A percentile compares a stretch with the other conserved stretches of the same genome.
Conservation (phyloP, 176 grass and related monocot species). For the Cymbopogon citratus region DNA sequence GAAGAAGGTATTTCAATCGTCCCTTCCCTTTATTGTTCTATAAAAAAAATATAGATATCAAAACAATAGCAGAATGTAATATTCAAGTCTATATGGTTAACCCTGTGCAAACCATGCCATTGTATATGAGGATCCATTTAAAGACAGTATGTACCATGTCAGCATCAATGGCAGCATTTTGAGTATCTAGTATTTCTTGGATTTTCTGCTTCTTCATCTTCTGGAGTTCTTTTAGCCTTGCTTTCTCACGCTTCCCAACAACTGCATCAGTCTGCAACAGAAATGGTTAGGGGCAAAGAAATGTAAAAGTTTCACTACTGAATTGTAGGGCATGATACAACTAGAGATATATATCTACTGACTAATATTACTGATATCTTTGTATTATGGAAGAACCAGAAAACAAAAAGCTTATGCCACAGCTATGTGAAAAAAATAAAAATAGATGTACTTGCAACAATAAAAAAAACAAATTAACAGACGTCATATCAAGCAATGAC, state of each 20-base stretch:
- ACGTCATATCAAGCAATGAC: neutral
- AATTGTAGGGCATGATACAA: neutral
- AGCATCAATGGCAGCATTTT: slow-evolving; percentile 86
- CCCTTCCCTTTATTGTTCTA: slow-evolving; percentile 94
- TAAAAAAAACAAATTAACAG: neutral
- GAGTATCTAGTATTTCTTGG: slow-evolving; percentile 63
- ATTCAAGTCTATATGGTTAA: neutral
- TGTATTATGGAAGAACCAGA: neutral
- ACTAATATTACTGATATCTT: neutral
- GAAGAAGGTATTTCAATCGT: slow-evolving; percentile 76
- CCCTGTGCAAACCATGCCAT: neutral
- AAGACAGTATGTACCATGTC: slow-evolving; percentile 55
- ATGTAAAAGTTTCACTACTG: neutral
- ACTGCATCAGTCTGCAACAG: slow-evolving; percentile 33
- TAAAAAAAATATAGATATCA: slow-evolving; percentile 7
- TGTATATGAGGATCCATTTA: neutral
- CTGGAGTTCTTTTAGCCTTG: slow-evolving; percentile 67
- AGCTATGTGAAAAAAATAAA: neutral
- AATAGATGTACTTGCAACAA: neutral
- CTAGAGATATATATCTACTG: neutral
- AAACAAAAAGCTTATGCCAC: neutral
- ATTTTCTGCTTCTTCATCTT: slow-evolving; percentile 79
- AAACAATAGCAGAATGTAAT: neutral
- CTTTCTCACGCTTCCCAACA: slow-evolving; percentile 70
- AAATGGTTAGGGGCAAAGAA: neutral